These are phyloP conservation scores for Trifolium fragiferum DNA, from an alignment of 306 rosid species.

Conservation along the genomic window DNA sequence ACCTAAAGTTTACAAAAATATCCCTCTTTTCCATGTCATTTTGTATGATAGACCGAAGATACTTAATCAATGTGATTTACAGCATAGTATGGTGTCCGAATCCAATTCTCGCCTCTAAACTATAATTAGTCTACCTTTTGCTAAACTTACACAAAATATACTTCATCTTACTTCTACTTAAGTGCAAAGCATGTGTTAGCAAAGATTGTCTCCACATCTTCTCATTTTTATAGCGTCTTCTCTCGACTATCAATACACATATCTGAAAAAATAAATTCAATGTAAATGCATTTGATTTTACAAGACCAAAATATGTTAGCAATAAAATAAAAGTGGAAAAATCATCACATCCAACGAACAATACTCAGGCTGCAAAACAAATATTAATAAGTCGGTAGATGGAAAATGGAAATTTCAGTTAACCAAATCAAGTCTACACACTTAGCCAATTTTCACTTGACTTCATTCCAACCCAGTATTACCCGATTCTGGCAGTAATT, in stretches of 20 bases:
- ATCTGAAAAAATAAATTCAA: neutral
- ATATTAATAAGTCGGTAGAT: conserved; percentile 6
- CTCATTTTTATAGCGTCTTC: neutral
- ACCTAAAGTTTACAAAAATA: neutral
- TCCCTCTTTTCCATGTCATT: neutral
- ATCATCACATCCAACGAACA: conserved; percentile 9
- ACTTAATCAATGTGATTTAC: neutral
- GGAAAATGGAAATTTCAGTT: neutral
- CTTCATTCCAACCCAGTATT: neutral
- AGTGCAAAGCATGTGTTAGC: neutral
- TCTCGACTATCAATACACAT: neutral
- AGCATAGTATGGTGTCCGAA: neutral
- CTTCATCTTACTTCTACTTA: neutral
- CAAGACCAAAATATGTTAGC: neutral
- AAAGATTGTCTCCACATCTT: conserved; percentile 14
- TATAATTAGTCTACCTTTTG: neutral
- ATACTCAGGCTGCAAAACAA: neutral
- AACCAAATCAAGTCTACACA: conserved; percentile 13
- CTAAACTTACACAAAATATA: neutral
- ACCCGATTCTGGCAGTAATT: neutral
- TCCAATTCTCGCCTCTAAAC: neutral
- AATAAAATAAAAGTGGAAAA: conserved; percentile 24
- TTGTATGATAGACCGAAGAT: neutral
- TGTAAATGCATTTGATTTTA: conserved; percentile 9
- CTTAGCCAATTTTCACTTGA: neutral